These are phyloP conservation scores for Hysterangium stoloniferum DNA, from an alignment of 768 basidiomycete genomes.

Conservation along the genomic window DNA sequence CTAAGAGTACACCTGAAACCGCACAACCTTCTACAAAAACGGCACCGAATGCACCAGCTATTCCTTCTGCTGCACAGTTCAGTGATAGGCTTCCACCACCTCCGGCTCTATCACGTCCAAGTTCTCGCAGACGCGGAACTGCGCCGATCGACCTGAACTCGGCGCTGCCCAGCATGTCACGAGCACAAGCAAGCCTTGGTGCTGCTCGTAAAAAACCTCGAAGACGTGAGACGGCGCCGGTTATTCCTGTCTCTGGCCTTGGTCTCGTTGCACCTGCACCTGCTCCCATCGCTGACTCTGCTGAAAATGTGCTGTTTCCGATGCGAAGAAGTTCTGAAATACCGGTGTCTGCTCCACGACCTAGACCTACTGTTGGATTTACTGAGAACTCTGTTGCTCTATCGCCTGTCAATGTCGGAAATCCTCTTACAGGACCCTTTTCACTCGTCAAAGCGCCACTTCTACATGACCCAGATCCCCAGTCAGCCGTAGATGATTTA, in stretches of 20 bases:
- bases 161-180: no score
- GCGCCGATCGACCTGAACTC: no score
- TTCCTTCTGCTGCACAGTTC: no score
- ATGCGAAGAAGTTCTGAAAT: neutral
- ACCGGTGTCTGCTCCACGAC: neutral
- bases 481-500: constrained; percentile 36
- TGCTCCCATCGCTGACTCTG: neutral
- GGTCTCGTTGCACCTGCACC: neutral
- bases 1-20: no score
- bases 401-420: neutral
- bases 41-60: no score
- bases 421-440: neutral
- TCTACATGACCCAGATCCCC: constrained; percentile 32
- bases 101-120: no score
- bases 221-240: neutral
- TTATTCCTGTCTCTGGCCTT: neutral
- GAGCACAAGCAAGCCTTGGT: no score
- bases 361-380: neutral
- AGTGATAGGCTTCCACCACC: no score
- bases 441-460: constrained; percentile 33
- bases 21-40: no score
- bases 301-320: neutral
- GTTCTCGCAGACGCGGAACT: no score
- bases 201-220: no score
- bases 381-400: no score